These are phyloP conservation scores for Diaporthe capsici DNA, from an alignment of 2,329 filamentous ascomycete species.

Conservation along the genomic window DNA sequence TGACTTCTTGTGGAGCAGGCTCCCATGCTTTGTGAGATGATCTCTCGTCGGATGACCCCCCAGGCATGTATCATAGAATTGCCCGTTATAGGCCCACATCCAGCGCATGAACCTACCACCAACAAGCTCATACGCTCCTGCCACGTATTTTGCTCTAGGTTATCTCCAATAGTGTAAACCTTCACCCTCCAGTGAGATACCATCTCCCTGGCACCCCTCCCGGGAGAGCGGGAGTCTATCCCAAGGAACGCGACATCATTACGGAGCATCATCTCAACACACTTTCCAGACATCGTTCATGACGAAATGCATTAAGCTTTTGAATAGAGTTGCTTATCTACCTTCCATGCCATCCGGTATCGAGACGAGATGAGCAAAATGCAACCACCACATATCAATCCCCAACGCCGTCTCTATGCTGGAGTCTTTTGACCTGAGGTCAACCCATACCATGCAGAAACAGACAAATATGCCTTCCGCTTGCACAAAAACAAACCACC, in stretches of 20 bases:
- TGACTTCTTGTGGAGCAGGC: too few relatives aligned
- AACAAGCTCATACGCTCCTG: not conserved
- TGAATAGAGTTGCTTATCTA: not conserved
- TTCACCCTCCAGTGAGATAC: not conserved
- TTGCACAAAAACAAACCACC: not conserved
- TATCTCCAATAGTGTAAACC: not conserved
- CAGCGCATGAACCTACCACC: not conserved
- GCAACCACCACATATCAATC: not conserved
- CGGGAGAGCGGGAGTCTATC: not conserved
- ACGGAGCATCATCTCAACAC: not conserved
- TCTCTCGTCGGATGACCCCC: not conserved
- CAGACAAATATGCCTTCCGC: not conserved
- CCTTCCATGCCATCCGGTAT: not conserved
- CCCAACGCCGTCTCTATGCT: slow-evolving; percentile 26
- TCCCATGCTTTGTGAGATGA: too few relatives aligned
- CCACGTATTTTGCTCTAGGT: not conserved
- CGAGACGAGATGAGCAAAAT: not conserved
- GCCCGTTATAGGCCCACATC: not conserved
- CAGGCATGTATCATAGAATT: not conserved
- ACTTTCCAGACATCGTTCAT: not conserved
- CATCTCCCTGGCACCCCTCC: not conserved
- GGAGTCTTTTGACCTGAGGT: not conserved
- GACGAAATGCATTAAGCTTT: slow-evolving; percentile 17
- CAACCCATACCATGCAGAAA: not conserved
- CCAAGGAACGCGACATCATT: not conserved